A percentile compares a stretch with the other conserved stretches of the same genome.
These are phyloP conservation scores for Hortiboletus campestris DNA, from an alignment of 768 basidiomycete species.

Conservation along the genomic window DNA sequence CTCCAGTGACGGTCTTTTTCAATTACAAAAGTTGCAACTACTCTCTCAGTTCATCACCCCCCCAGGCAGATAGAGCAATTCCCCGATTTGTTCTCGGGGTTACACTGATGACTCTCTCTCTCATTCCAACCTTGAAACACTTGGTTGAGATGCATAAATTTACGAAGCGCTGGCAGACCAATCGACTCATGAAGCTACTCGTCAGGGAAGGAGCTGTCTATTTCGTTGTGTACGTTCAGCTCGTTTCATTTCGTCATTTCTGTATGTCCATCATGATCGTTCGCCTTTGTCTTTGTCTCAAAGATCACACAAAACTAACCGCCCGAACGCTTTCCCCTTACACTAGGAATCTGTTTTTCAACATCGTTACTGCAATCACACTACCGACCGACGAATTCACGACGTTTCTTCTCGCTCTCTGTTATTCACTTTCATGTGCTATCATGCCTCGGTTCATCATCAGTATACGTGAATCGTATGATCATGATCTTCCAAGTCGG, in stretches of 20 bases:
- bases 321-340: too few relatives aligned
- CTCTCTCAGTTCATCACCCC: background rate
- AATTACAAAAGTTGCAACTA: background rate
- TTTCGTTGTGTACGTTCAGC: constrained; percentile 6
- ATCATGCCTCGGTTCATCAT: constrained; percentile 15
- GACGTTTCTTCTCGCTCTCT: background rate
- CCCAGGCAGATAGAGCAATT: background rate
- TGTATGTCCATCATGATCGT: too few relatives aligned
- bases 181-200: background rate
- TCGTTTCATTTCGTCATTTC: background rate
- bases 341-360: constrained; percentile 1
- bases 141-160: background rate
- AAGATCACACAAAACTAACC: background rate
- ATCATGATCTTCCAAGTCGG: background rate
- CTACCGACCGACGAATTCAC: background rate
- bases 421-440: background rate
- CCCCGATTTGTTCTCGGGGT: constrained; percentile 1
- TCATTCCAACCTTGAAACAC: background rate
- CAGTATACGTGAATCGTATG: constrained; percentile 1
- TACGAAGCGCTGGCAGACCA: constrained; percentile 5
- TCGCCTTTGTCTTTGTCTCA: background rate
- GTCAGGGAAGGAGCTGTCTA: constrained; percentile 7
- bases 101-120: background rate
- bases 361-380: background rate
- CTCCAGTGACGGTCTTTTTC: background rate